Conservation (phyloP, 2,329 filamentous ascomycete genomes). For the Colletotrichum zoysiae region DNA sequence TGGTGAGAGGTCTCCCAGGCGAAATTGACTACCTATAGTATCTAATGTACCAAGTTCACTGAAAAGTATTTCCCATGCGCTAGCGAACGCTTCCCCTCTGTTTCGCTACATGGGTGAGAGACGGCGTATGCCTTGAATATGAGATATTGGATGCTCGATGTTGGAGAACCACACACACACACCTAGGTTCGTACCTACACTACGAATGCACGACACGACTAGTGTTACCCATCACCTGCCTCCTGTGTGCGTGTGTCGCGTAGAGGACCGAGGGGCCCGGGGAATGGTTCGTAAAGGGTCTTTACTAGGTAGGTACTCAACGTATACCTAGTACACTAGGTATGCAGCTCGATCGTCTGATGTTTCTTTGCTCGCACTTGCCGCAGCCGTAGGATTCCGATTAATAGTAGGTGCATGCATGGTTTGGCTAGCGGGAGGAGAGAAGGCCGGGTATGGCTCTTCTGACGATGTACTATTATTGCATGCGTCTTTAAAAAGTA, state of each 20-base stretch:
- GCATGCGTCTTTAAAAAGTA: neutral
- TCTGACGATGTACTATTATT: too few species aligned
- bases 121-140: neutral
- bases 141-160: slow-evolving; percentile 14
- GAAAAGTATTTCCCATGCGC: neutral
- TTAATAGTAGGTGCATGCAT: slow-evolving; percentile 19
- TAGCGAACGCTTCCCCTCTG: neutral
- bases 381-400: slow-evolving; percentile 25
- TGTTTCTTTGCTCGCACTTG: slow-evolving; percentile 23
- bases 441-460: neutral
- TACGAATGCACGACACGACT: too few species aligned
- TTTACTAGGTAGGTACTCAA: too few species aligned
- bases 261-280: neutral
- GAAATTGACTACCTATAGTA: neutral
- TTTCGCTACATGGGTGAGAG: slow-evolving; percentile 9
- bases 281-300: neutral
- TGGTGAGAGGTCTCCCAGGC: neutral
- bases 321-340: too few species aligned
- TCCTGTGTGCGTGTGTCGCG: slow-evolving; percentile 1
- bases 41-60: neutral
- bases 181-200: too few species aligned
- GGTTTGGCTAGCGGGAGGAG: slow-evolving; percentile 16
- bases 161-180: neutral
- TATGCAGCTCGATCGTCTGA: slow-evolving; percentile 40
- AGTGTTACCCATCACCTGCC: neutral